Conservation (phyloP, 345 rosid species). For the Ailanthus altissimus region DNA sequence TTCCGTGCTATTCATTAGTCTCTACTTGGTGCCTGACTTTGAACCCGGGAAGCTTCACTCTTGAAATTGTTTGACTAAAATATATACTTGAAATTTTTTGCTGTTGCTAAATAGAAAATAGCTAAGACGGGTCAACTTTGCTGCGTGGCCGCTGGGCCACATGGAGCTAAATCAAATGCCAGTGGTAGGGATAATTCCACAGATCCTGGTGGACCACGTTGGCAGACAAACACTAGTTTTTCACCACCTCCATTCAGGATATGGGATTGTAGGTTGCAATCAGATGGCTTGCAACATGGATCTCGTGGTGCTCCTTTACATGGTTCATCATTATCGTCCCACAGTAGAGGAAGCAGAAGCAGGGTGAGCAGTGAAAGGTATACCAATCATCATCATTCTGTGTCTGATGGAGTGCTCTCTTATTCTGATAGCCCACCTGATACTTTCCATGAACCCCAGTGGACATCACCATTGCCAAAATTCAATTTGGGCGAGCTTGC, state of each 20-base stretch:
- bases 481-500: slow-evolving; percentile 44
- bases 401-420: slow-evolving; percentile 66
- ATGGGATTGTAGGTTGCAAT: slow-evolving; percentile 63
- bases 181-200: slow-evolving; percentile 41
- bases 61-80: slow-evolving; percentile 14
- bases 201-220: slow-evolving; percentile 50
- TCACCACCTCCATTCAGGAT: slow-evolving; percentile 70
- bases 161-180: slow-evolving; percentile 56
- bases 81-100: slow-evolving; percentile 26
- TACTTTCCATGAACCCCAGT: slow-evolving; percentile 52
- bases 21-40: slow-evolving; percentile 12
- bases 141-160: slow-evolving; percentile 99
- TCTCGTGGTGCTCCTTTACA: slow-evolving; percentile 37
- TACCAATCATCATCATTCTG: slow-evolving; percentile 63
- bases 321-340: slow-evolving; percentile 46
- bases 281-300: slow-evolving; percentile 46
- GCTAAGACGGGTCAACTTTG: slow-evolving; percentile 94
- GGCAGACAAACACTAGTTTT: slow-evolving; percentile 82
- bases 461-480: slow-evolving; percentile 58
- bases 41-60: slow-evolving; percentile 24
- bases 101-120: slow-evolving; percentile 45
- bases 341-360: slow-evolving; percentile 51
- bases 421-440: slow-evolving; percentile 57
- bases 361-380: slow-evolving; percentile 46
- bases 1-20: neutral